Conservation (phyloP, 2,329 filamentous ascomycete species). For the Xylariomycetidae sp. region DNA sequence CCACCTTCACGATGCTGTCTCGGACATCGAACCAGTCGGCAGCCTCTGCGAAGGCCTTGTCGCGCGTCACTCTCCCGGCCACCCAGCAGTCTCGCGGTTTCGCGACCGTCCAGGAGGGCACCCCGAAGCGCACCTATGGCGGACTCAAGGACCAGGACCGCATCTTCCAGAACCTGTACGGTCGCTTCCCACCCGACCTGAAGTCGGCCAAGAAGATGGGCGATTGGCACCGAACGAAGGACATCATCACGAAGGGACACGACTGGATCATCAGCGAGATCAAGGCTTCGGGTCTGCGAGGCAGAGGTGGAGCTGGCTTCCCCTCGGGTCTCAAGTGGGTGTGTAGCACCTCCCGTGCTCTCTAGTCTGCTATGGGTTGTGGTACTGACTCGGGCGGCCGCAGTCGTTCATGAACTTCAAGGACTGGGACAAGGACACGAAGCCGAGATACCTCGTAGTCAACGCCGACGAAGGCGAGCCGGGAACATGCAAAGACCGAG, state of each 20-base stretch:
- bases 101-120: constrained; percentile 71
- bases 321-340: constrained; percentile 99
- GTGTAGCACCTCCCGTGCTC: constrained; percentile 21
- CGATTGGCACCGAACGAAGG: constrained; percentile 99
- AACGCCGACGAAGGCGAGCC: constrained; percentile 99
- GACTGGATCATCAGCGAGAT: constrained; percentile 98
- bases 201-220: constrained; percentile 96
- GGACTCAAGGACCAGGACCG: constrained; percentile 93
- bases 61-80: constrained; percentile 28
- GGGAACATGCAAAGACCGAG: constrained; percentile 97
- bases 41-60: constrained; percentile 34
- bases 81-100: constrained; percentile 62
- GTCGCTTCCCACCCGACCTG: constrained; percentile 83
- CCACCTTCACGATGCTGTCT: constrained; percentile 33
- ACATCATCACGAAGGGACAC: constrained; percentile 93
- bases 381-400: too few relatives aligned
- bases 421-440: constrained; percentile 96
- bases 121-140: constrained; percentile 67
- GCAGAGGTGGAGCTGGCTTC: constrained; percentile 95
- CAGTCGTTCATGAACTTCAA: constrained; percentile 99
- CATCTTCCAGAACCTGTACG: constrained; percentile 98
- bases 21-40: constrained; percentile 35
- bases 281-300: constrained; percentile 92
- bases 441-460: constrained; percentile 93
- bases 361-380: too few relatives aligned